These are phyloP conservation scores for Zasmidium angulare DNA, from an alignment of 2,329 filamentous ascomycete species.

Conservation along the genomic window DNA sequence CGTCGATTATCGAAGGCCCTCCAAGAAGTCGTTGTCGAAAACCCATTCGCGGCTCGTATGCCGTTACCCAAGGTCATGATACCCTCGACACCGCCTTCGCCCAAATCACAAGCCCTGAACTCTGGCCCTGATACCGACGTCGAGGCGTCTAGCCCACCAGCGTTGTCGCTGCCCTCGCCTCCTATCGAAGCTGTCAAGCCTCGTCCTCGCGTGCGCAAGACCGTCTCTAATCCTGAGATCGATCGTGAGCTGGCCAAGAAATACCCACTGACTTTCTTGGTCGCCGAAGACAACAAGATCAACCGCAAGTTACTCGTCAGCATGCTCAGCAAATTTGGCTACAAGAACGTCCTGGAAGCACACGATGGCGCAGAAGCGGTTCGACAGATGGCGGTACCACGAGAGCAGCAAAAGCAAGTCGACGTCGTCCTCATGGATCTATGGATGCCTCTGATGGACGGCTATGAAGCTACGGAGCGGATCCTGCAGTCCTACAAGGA, in stretches of 20 bases:
- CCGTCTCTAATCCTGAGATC: slow-evolving; percentile 35
- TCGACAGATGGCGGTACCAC: slow-evolving; percentile 50
- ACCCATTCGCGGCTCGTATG: slow-evolving; percentile 1
- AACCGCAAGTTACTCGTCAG: slow-evolving; percentile 66
- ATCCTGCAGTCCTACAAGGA: slow-evolving; percentile 47
- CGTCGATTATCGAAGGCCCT: slow-evolving; percentile 26
- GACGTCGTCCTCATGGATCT: slow-evolving; percentile 72
- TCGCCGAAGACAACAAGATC: slow-evolving; percentile 72
- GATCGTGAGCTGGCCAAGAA: slow-evolving; percentile 60
- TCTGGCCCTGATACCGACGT: slow-evolving; percentile 2
- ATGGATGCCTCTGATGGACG: slow-evolving; percentile 75
- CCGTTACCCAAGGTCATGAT: not conserved
- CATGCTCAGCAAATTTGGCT: slow-evolving; percentile 68
- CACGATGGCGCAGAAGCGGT: slow-evolving; percentile 70
- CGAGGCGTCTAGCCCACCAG: slow-evolving; percentile 10
- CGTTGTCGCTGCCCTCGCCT: slow-evolving; percentile 16
- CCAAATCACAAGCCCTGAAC: slow-evolving; percentile 6
- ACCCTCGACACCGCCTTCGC: slow-evolving; percentile 23
- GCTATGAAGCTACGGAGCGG: slow-evolving; percentile 65
- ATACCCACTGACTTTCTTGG: slow-evolving; percentile 65
- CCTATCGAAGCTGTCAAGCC: slow-evolving; percentile 7
- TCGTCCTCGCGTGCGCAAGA: slow-evolving; percentile 20
- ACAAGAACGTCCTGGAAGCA: slow-evolving; percentile 62
- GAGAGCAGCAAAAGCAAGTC: slow-evolving; percentile 42
- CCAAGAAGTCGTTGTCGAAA: slow-evolving; percentile 22